Base-by-base conservation (phyloP, 805 yeast genomes). In the Torulaspora gathmanii region DNA sequence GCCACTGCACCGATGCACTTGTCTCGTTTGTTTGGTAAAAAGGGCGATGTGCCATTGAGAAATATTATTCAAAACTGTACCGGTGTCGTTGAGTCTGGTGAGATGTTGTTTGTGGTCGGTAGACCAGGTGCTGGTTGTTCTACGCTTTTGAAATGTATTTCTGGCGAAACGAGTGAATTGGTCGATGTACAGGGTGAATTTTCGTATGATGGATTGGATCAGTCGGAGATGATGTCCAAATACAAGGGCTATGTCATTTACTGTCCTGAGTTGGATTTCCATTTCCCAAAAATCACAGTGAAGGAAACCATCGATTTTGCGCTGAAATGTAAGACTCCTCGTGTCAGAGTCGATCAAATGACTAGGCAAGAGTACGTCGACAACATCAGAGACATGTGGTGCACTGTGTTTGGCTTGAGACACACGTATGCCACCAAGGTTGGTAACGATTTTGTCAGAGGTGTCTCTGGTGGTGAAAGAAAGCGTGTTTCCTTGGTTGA, bases 381-480 rank as follows among this genome's bases (percentile, higher is more conserved):
- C 25, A 63, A 59, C 40, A 55, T 66, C 52, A 67, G 71, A 54
- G 71, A 68, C 48, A 47, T 69, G 50, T 62, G 69, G 63, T 67
- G 70, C 50, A 67, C 70, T 3, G 70, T 77, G 15, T 77, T 72
- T 56, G 84, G 83, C 47, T 66, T 79, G 52, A 70, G 74, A 37
- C 84, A 81, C 60, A 79, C 83, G 10, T 71, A 74, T 49, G 70
- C 78, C 50, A 81, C 87, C 16, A 71, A 78, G 40, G 86, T 81
- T 42, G 86, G 86, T 60, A 77, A 79, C 56, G 86, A 81, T 60
- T 77, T 74, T 45, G 78, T 81, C 13, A 72, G 85, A 63, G 86
- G 86, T 64, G 79, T 81, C 37, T 79, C 85, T 28, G 86, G 86
- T 57, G 86, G 86, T 66, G 84, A 81, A 67, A 69, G 86, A 55